These are phyloP conservation scores for Hymenoscyphus scutula DNA, from an alignment of 2,329 filamentous ascomycete species.

Conservation along the genomic window DNA sequence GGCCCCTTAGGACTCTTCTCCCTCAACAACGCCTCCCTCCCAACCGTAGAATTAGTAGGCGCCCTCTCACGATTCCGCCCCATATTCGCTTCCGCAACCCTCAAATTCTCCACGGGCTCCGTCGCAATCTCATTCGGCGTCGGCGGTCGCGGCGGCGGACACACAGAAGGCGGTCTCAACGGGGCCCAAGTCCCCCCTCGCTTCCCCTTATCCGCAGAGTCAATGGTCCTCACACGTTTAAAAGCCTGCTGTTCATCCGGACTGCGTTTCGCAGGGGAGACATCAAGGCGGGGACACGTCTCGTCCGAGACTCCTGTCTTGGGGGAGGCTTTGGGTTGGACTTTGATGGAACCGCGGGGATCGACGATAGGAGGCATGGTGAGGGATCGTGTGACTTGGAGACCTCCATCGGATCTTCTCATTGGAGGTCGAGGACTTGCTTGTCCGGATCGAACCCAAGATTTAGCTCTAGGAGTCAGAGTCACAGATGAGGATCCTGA, in stretches of 20 bases:
- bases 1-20: slow-evolving; percentile 15
- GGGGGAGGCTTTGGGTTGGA: slow-evolving; percentile 11
- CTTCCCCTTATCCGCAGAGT: slow-evolving; percentile 24
- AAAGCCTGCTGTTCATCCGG: slow-evolving; percentile 13
- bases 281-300: neutral
- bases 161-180: slow-evolving; percentile 23
- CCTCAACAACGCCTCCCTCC: slow-evolving; percentile 14
- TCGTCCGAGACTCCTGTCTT: slow-evolving; percentile 2
- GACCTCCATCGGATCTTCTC: slow-evolving; percentile 5
- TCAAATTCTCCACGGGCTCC: neutral
- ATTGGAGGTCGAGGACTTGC: neutral
- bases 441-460: neutral
- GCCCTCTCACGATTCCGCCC: neutral
- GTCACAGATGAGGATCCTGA: neutral
- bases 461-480: slow-evolving; percentile 10
- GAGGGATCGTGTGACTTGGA: neutral
- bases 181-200: slow-evolving; percentile 12
- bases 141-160: slow-evolving; percentile 17
- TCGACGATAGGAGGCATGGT: neutral
- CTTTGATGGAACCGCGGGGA: neutral
- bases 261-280: slow-evolving; percentile 18
- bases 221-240: slow-evolving; percentile 23
- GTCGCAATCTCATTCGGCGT: slow-evolving; percentile 7
- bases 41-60: slow-evolving; percentile 8
- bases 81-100: neutral